Base-by-base conservation (phyloP, 2,329 filamentous ascomycete species). In the Coniella lustricola region DNA sequence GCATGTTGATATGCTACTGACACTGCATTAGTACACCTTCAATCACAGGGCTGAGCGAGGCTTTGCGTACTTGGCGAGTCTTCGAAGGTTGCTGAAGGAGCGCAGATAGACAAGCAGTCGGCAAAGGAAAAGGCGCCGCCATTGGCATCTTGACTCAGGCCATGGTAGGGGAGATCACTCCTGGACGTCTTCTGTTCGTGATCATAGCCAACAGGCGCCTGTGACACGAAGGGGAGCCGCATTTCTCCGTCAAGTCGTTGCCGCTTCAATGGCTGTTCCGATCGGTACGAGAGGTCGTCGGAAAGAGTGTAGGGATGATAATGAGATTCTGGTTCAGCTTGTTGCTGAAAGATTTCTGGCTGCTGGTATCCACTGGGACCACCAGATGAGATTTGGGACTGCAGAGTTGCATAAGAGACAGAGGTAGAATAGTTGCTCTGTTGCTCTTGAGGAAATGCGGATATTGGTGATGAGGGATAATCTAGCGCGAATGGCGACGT, bases 291-390 rank as follows among this genome's bases (percentile, higher is more conserved):
- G 20, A 9, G 16, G 14, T 60, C 51, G 39, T 53, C 41, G 12
- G 29, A 44, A 44, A 34, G 34, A 17, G 36, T 36, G 21, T 20
- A 5, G 39, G 44, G 31, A 9, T 44, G 31, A 22, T 44, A 36
- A 3, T 49, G 46, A 10, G 44, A 21, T 17, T 22, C 29, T 10
- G 41, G 35, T 3, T 20, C 33, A 16, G 37, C 25, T 14, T 56
- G 54, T 34, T 44, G 34, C 21, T 52, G 46, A 32, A 34, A 52
- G 33, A 41, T 37, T 21, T 55, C 46, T 46, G 64, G 61, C 35
- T 62, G 54, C 44, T 60, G 54, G 56, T n/a, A 59, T 29, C 43
- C 62, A 58, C 3, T 61, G 57, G 54, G 64, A 55, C 25, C n/a
- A n/a, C n/a, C 59, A 55, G 36, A 10, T 33, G 25, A 7, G 7